A percentile compares a stretch with the other conserved stretches of the same genome.
phyloP scores from a whole-genome alignment of 2,329 filamentous ascomycete genomes.

The Penicillium italicum region DNA sequence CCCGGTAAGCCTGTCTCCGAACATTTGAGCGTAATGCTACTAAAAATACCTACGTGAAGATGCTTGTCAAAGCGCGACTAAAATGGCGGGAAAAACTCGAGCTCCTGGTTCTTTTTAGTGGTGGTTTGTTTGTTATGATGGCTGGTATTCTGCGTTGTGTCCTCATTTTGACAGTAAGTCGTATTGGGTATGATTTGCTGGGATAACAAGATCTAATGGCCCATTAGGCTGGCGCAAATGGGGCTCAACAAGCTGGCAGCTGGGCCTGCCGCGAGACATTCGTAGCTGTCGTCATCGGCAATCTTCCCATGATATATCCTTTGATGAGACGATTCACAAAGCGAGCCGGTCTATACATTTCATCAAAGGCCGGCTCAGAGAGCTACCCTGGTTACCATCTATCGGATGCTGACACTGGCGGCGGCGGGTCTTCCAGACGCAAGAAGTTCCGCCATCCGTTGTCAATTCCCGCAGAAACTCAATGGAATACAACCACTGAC shows the following conservation, averaged over 20 bases:
- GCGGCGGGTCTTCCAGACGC: conserved; percentile 15
- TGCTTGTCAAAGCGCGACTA: conserved; percentile 54
- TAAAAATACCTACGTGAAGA: conserved; percentile 27
- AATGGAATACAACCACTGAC: conserved; percentile 32
- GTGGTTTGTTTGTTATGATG: conserved; percentile 55
- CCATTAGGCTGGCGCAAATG: conserved; percentile 34
- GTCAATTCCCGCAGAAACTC: conserved; percentile 29
- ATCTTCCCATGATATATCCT: conserved; percentile 45
- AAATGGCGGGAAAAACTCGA: conserved; percentile 50
- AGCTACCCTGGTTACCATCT: conserved; percentile 26
- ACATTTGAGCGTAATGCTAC: neutral
- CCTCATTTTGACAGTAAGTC: conserved; percentile 46
- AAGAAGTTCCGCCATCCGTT: conserved; percentile 33
- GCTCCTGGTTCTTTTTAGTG: conserved; percentile 54
- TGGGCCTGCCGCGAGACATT: conserved; percentile 48
- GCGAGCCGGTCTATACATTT: conserved; percentile 27
- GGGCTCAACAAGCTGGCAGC: conserved; percentile 41
- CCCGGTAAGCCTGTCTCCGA: conserved; percentile 41
- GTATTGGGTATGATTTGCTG: neutral
- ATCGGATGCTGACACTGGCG: conserved; percentile 15
- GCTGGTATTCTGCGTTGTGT: conserved; percentile 54
- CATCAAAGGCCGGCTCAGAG: conserved; percentile 17
- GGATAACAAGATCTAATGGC: neutral
- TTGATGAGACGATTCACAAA: conserved; percentile 28
- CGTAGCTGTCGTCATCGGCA: conserved; percentile 44